These are phyloP conservation scores for Hypoxylon trugodes DNA, from an alignment of 495 filamentous ascomycete species.

Conservation along the genomic window DNA sequence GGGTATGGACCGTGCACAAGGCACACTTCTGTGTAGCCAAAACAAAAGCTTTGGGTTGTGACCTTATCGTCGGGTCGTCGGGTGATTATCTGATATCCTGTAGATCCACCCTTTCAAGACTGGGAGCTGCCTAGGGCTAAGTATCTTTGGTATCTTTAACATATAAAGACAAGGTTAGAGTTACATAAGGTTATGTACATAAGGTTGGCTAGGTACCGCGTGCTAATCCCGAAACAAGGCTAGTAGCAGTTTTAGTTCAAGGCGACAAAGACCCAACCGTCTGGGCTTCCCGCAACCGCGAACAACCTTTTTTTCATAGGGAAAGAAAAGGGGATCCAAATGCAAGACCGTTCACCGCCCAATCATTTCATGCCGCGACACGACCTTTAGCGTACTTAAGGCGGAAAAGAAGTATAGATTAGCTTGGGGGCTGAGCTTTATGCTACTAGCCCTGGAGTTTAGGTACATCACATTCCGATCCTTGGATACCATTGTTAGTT, in stretches of 20 bases:
- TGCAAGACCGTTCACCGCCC: slow-evolving; percentile 25
- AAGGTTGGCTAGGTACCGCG: slow-evolving; percentile 23
- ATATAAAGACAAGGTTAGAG: too few species aligned
- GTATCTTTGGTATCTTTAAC: too few species aligned
- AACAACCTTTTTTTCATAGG: too few species aligned
- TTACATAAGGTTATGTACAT: too few species aligned
- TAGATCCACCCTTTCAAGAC: too few species aligned
- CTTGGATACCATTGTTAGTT: too few species aligned
- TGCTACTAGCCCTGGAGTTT: too few species aligned
- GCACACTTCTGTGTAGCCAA: too few species aligned
- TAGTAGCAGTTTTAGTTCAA: slow-evolving; percentile 5
- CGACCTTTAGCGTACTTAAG: slow-evolving; percentile 13
- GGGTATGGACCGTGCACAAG: slow-evolving; percentile 7
- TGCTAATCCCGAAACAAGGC: neutral
- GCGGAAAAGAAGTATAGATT: neutral
- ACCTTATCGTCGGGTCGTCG: slow-evolving; percentile 30
- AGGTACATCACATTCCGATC: too few species aligned
- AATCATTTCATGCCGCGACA: slow-evolving; percentile 34
- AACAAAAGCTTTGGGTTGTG: too few species aligned
- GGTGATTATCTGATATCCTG: slow-evolving; percentile 37
- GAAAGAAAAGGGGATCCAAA: slow-evolving; percentile 7
- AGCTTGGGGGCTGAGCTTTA: slow-evolving; percentile 23
- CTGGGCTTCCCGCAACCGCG: slow-evolving; percentile 38
- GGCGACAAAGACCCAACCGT: slow-evolving; percentile 29
- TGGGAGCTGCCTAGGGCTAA: too few species aligned